Evolutionary conservation across 2,329 filamentous ascomycete genomes (phyloP).

Genomic region (Xylariaceae sp.): DNA sequence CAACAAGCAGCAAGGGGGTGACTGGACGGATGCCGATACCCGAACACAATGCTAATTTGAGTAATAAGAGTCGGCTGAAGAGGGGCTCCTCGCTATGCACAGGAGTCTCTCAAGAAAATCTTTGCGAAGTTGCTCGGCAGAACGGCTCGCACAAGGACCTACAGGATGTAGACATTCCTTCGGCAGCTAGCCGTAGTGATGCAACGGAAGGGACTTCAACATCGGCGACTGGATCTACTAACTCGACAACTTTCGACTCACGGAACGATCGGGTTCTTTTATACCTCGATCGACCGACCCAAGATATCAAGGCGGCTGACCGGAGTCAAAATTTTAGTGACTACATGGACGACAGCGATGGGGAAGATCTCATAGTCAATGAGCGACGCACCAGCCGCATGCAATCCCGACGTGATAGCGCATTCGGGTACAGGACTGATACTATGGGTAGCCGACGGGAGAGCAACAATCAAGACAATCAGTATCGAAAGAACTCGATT

Average conservation of each 20-base stretch:
- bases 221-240: slow-evolving; percentile 23
- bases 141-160: background rate
- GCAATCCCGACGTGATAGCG: slow-evolving; percentile 26
- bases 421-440: slow-evolving; percentile 5
- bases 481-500: slow-evolving; percentile 30
- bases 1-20: background rate
- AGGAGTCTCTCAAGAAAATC: slow-evolving; percentile 9
- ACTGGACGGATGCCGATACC: background rate
- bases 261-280: slow-evolving; percentile 43
- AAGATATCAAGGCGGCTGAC: slow-evolving; percentile 36
- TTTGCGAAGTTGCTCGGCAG: background rate
- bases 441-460: slow-evolving; percentile 11
- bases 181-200: slow-evolving; percentile 20
- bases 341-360: slow-evolving; percentile 28
- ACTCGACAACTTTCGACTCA: slow-evolving; percentile 25
- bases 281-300: slow-evolving; percentile 42
- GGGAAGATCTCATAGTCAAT: slow-evolving; percentile 31
- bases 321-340: slow-evolving; percentile 45
- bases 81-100: slow-evolving; percentile 12
- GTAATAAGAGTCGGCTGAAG: slow-evolving; percentile 10
- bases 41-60: background rate
- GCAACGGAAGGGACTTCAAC: slow-evolving; percentile 20
- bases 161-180: slow-evolving; percentile 13
- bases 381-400: slow-evolving; percentile 34
- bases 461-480: slow-evolving; percentile 19